These are phyloP conservation scores for Beverwykella pulmonaria DNA, from an alignment of 495 filamentous ascomycete species.

Conservation along the genomic window DNA sequence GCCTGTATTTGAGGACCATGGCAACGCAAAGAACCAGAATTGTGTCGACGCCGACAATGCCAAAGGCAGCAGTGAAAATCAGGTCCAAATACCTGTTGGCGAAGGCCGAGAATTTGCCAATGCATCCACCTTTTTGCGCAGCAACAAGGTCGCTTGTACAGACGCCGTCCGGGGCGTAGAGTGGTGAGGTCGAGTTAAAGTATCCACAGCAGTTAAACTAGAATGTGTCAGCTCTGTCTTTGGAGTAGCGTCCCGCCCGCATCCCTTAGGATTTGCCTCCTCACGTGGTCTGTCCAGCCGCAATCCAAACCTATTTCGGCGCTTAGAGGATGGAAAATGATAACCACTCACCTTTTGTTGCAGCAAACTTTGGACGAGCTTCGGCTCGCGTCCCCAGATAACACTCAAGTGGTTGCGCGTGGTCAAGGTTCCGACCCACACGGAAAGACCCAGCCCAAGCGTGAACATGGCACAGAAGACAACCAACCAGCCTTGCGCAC, in stretches of 20 bases:
- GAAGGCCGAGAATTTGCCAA: slow-evolving; percentile 62
- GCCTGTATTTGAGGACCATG: slow-evolving; percentile 71
- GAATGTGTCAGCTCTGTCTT: slow-evolving; percentile 14
- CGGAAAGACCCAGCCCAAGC: slow-evolving; percentile 62
- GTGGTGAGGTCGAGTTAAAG: slow-evolving; percentile 64
- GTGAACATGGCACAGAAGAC: slow-evolving; percentile 65
- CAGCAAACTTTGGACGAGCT: slow-evolving; percentile 60
- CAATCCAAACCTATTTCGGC: background rate
- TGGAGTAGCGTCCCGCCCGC: slow-evolving; percentile 8
- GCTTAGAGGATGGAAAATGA: background rate
- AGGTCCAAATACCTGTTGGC: slow-evolving; percentile 68
- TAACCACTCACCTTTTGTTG: slow-evolving; percentile 61
- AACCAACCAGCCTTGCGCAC: slow-evolving; percentile 60
- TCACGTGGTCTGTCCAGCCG: background rate
- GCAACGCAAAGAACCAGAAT: slow-evolving; percentile 65
- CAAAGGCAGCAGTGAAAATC: slow-evolving; percentile 75
- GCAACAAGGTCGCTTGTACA: slow-evolving; percentile 66
- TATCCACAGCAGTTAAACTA: slow-evolving; percentile 79
- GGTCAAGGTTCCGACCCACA: slow-evolving; percentile 72
- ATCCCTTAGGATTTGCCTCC: background rate
- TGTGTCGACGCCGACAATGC: slow-evolving; percentile 69
- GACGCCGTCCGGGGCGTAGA: slow-evolving; percentile 61
- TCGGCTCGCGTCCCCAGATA: slow-evolving; percentile 59
- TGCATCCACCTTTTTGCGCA: slow-evolving; percentile 66
- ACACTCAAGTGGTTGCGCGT: slow-evolving; percentile 59